Percentiles rank a stretch among this genome's conserved stretches.
Conservation (phyloP, 2,329 filamentous ascomycete genomes). For the Magnaporthiopsis poae region DNA sequence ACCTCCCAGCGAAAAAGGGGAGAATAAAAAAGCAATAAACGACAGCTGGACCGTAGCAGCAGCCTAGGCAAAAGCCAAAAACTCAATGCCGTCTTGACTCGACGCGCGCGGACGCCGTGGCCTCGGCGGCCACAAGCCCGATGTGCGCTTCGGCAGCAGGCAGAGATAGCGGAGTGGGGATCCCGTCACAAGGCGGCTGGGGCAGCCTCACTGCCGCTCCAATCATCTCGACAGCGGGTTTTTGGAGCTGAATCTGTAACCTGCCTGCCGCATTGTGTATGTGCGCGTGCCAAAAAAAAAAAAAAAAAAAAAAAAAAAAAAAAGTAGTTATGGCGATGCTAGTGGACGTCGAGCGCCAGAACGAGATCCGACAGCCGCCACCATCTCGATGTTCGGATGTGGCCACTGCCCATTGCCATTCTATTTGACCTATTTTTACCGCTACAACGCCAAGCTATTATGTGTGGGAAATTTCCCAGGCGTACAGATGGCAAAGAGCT, state of each 20-base stretch:
- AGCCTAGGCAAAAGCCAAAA: not conserved
- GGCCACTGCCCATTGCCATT: too few relatives aligned
- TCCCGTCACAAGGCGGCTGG: not conserved
- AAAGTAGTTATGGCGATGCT: not conserved
- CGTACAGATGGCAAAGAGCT: too few relatives aligned
- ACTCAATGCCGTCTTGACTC: too few relatives aligned
- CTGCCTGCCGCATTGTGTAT: too few relatives aligned
- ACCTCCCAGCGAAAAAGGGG: not conserved
- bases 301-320: too few relatives aligned
- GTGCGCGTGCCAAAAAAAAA: too few relatives aligned
- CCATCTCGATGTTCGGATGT: not conserved
- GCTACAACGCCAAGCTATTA: not conserved
- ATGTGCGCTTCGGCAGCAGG: not conserved
- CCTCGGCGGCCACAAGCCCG: constrained; percentile 9
- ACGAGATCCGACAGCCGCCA: not conserved
- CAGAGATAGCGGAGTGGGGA: too few relatives aligned
- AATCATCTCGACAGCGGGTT: constrained; percentile 1
- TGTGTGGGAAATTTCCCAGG: not conserved
- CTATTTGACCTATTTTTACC: not conserved
- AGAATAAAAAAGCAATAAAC: too few relatives aligned
- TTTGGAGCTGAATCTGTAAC: not conserved
- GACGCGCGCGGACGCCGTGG: not conserved
- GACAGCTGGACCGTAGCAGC: too few relatives aligned
- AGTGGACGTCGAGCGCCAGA: not conserved
- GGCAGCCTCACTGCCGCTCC: constrained; percentile 4